Evolutionary conservation across 2,329 filamentous ascomycete species (phyloP), one percentile per base, ranked within the genome.

Genomic region (Fusarium xylarioides): DNA sequence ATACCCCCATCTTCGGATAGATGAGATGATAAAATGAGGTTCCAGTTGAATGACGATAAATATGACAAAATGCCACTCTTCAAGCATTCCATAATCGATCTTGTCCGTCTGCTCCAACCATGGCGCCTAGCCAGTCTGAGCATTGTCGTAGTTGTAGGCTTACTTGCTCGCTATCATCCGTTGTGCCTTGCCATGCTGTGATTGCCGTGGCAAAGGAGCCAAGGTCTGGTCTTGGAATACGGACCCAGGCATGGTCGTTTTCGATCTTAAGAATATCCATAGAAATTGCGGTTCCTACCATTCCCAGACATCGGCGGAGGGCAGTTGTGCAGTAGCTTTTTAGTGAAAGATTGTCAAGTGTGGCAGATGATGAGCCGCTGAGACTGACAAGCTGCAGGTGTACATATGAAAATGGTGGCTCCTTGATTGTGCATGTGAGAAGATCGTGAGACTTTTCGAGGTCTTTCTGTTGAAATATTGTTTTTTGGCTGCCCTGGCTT

Each of bases 251-350:
- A 53, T 89, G 84, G 11, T 78, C 76, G 3, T 83, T 85, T 7
- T 88, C 82, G 0, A 91, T 83, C 74, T 91, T 89, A 38, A 95
- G 85, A 26, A 95, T 89, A 77, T 95, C 93, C 63, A 95, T 79
- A 2, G 91, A 83, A 7, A 95, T 90, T 16, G 89, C 90, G 4
- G 86, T 82, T 16, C 93, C 93, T 1, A 89, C 90, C 23, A 89
- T 82, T 26, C 93, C 93, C 3, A 95, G 87, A 76, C 93, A 95
- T 69, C 92, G 88, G 2, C 84, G 85, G 12, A 95, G 83, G 0
- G 92, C 91, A 2, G 87, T 81, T 4, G 87, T 89, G 74, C 92
- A 88, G 77, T 92, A 91, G 1, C 89, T 84, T 38, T 89, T 89
- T 23, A 88, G 85, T 42, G 90, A 91, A 6, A 94, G 82, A 6